Conservation (phyloP, 2,329 filamentous ascomycete species). For the Teratosphaeria viscida region DNA sequence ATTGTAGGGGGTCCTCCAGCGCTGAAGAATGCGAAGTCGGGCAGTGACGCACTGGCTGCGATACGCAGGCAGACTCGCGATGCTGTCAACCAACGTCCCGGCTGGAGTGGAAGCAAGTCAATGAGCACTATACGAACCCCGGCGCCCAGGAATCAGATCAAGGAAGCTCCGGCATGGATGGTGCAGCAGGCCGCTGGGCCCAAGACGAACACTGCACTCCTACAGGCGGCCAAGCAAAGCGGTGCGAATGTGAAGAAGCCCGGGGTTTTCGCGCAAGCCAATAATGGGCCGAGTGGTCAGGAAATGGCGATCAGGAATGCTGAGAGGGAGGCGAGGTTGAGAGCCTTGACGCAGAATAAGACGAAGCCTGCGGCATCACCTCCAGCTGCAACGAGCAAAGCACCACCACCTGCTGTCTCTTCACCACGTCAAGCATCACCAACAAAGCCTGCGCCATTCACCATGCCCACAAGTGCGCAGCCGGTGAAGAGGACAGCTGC, state of each 20-base stretch:
- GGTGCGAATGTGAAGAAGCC: not conserved
- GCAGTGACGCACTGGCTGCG: constrained; percentile 5
- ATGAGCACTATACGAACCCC: not conserved
- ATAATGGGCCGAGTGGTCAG: not conserved
- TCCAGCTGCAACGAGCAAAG: not conserved
- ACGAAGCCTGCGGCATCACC: not conserved
- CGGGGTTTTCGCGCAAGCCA: not conserved
- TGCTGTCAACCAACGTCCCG: constrained; percentile 2
- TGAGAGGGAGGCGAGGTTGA: constrained; percentile 5
- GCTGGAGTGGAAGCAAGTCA: not conserved
- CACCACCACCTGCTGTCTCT: not conserved
- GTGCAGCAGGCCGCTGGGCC: constrained; percentile 2
- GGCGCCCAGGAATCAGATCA: constrained; percentile 3
- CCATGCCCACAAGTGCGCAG: constrained; percentile 2
- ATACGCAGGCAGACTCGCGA: constrained; percentile 5
- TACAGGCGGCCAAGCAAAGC: not conserved
- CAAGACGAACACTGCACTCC: not conserved
- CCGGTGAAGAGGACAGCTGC: constrained; percentile 4
- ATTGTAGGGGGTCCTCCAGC: not conserved
- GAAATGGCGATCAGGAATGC: constrained; percentile 1
- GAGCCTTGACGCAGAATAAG: constrained; percentile 5
- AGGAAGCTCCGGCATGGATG: constrained; percentile 6
- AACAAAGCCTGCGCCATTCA: not conserved
- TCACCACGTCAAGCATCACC: not conserved
- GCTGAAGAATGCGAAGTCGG: constrained; percentile 12